phyloP scores from a whole-genome alignment of 805 yeast genomes.

The Yarrowia deformans region DNA sequence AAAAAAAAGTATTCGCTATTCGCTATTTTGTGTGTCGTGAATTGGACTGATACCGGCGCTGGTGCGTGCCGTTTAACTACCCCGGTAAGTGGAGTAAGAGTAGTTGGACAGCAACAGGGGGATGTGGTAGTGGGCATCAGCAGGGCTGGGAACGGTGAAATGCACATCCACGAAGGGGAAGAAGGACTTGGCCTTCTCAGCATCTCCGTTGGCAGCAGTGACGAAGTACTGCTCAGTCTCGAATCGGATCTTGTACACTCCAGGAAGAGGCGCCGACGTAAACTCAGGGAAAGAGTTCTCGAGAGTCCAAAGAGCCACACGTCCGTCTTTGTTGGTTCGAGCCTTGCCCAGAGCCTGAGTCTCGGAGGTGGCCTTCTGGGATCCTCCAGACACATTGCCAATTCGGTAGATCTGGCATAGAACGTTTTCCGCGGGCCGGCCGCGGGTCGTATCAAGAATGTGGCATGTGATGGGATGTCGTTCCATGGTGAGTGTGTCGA shows the following conservation, averaged over 20 bases:
- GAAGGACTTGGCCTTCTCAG: conserved; percentile 54
- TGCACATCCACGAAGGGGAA: conserved; percentile 88
- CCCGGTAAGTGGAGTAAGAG: conserved; percentile 91
- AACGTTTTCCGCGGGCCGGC: conserved; percentile 84
- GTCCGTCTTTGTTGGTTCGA: conserved; percentile 79
- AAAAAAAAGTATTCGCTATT: background rate
- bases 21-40: background rate
- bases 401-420: conserved; percentile 58
- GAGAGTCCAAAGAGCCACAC: conserved; percentile 71
- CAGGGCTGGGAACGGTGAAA: conserved; percentile 70
- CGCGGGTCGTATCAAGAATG: conserved; percentile 81
- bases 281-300: conserved; percentile 40
- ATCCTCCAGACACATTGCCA: conserved; percentile 40
- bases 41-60: no score
- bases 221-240: conserved; percentile 73
- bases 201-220: conserved; percentile 43
- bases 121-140: conserved; percentile 85
- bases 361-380: conserved; percentile 47
- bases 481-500: conserved; percentile 43
- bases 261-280: conserved; percentile 60
- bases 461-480: conserved; percentile 83
- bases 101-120: conserved; percentile 85
- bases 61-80: conserved; percentile 56
- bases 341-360: conserved; percentile 65
- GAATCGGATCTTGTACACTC: conserved; percentile 77